Conservation (phyloP, 2,329 filamentous ascomycete species). For the Colletotrichum tamarilloi region DNA sequence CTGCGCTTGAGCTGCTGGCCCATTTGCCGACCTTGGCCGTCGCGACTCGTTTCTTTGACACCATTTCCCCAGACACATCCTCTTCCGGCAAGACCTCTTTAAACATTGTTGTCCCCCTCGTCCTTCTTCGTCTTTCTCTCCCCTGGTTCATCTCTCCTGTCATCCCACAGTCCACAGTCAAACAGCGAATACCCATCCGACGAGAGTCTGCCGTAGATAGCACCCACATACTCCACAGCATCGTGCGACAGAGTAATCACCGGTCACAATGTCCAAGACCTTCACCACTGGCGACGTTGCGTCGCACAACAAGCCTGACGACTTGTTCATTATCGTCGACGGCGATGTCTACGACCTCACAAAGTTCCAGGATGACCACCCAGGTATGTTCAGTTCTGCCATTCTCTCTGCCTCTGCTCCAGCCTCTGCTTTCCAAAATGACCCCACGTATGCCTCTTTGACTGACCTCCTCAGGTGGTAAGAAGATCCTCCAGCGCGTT, state of each 20-base stretch:
- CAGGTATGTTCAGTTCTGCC: constrained; percentile 65
- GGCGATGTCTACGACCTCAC: constrained; percentile 97
- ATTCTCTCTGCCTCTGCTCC: not conserved
- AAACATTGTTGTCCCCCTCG: constrained; percentile 20
- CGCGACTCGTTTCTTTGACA: constrained; percentile 34
- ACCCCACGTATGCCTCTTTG: not conserved
- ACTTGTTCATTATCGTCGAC: constrained; percentile 90
- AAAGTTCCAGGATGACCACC: constrained; percentile 87
- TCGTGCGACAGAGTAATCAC: constrained; percentile 9
- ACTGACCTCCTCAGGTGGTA: constrained; percentile 58
- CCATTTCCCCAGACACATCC: constrained; percentile 14
- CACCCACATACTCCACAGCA: not conserved
- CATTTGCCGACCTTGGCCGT: constrained; percentile 33
- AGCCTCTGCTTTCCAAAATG: not conserved
- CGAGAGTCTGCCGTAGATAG: not conserved
- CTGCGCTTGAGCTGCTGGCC: not conserved
- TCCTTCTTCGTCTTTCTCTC: not conserved
- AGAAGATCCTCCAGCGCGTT: constrained; percentile 73
- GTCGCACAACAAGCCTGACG: constrained; percentile 88
- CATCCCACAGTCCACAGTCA: not conserved
- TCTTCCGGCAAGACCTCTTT: constrained; percentile 17
- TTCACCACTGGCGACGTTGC: constrained; percentile 89
- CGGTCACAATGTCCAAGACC: constrained; percentile 80
- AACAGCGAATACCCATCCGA: not conserved
- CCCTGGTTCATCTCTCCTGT: constrained; percentile 15